Evolutionary conservation across 2,329 filamentous ascomycete genomes (phyloP), one percentile per base, ranked within the genome.

Genomic region (Xylariaceae sp.): DNA sequence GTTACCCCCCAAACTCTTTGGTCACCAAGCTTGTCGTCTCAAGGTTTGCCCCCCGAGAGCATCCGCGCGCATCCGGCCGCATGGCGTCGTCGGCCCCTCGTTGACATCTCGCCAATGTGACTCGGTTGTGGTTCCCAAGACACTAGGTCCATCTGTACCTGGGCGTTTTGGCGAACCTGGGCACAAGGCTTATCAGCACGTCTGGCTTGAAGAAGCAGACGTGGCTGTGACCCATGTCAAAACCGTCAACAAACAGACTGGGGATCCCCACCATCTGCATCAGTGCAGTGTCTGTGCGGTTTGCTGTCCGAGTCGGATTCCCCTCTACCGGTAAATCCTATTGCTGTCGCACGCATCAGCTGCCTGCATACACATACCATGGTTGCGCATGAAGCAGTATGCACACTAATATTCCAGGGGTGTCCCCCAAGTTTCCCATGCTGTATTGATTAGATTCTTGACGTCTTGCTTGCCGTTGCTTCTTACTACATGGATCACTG

Each of bases 161-260:
- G 50, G 32, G 6, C 21, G 43, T 47, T 32, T 47, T 49, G 20
- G 19, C 52, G 44, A 56, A 56, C 41, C 44, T 52, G 54, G 51
- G 42, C 48, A 61, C 51, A 48, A 3, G 37, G 52, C 44, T 49
- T 57, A 50, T 60, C 52, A 50, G 51, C 54, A 48, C 49, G 59
- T 57, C 59, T 64, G 63, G 57, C 65, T 65, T 56, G 52, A 60
- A 62, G 57, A 54, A 57, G 59, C 59, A 65, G 45, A 48, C 61
- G 58, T 63, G 53, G 56, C 42, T 48, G 21, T 32, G 20, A 56
- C 48, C 59, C 59, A 52, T 59, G 61, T 52, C 37, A 26, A 40
- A 20, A 45, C 29, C 43, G 51, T 56, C 59, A 61, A 53, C 54
- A 51, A 29, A 47, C 54, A 56, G 56, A 55, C 57, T 60, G 44